Percentiles rank a stretch among this genome's conserved stretches.
Evolutionary conservation across 371 early-diverging fungal species (phyloP).

Genomic region (Lichtheimia hyalospora): DNA sequence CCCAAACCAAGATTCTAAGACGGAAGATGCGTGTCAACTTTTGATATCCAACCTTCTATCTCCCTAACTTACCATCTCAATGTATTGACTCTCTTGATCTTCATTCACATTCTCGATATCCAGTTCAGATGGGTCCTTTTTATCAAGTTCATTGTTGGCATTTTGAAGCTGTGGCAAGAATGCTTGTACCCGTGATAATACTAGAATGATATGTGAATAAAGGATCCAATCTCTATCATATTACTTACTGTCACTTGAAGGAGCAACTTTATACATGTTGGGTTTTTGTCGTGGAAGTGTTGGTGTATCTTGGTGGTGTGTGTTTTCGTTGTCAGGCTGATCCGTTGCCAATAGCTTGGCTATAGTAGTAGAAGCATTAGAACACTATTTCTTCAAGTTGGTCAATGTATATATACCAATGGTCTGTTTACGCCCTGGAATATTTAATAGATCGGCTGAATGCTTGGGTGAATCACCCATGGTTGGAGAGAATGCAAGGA

Average conservation of each 20-base stretch:
- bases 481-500: background rate
- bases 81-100: constrained; percentile 49
- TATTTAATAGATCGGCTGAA: constrained; percentile 27
- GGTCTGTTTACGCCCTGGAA: constrained; percentile 23
- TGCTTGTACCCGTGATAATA: constrained; percentile 55
- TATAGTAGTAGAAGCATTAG: background rate
- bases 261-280: constrained; percentile 24
- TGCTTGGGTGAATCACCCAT: constrained; percentile 10
- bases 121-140: constrained; percentile 37
- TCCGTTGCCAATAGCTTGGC: constrained; percentile 9
- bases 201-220: constrained; percentile 11
- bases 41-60: background rate
- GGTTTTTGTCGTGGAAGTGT: constrained; percentile 19
- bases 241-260: constrained; percentile 32
- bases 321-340: background rate
- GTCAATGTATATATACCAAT: constrained; percentile 14
- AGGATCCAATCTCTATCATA: background rate
- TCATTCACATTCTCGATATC: constrained; percentile 60
- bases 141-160: constrained; percentile 51
- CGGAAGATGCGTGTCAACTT: background rate
- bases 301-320: constrained; percentile 4
- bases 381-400: background rate
- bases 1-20: constrained; percentile 57
- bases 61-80: constrained; percentile 54
- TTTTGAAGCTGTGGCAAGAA: constrained; percentile 58